Evolutionary conservation across 805 yeast species (phyloP).

Genomic region (Yarrowia sp.): DNA sequence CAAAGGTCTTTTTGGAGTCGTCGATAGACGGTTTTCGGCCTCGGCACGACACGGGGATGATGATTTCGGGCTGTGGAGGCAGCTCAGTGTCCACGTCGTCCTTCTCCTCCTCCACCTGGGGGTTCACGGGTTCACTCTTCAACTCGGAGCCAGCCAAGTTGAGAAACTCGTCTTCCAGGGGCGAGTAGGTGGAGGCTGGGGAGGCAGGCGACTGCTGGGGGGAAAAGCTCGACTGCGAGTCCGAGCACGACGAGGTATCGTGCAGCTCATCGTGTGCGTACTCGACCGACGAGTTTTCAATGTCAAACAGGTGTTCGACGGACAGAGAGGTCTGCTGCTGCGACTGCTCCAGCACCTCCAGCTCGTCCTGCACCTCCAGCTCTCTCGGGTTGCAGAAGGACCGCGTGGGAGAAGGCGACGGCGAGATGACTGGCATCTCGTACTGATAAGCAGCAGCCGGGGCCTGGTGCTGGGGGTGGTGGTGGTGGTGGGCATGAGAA

Average conservation of each 20-base stretch:
- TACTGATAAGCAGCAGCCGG: constrained; percentile 1
- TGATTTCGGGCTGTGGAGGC: constrained; percentile 32
- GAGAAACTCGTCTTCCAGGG: constrained; percentile 37
- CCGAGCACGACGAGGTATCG: constrained; percentile 33
- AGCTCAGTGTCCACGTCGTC: constrained; percentile 19
- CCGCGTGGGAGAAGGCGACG: constrained; percentile 33
- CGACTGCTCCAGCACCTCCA: constrained; percentile 9
- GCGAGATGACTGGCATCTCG: constrained; percentile 31
- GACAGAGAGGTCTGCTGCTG: constrained; percentile 9
- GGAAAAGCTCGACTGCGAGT: constrained; percentile 37
- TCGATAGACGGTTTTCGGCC: constrained; percentile 71
- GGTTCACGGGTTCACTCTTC: constrained; percentile 7
- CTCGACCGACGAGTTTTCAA: constrained; percentile 28
- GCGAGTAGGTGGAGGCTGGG: constrained; percentile 36
- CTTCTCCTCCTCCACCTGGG: not conserved
- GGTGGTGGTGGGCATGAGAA: not conserved
- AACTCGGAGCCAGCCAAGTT: constrained; percentile 34
- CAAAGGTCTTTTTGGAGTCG: constrained; percentile 60
- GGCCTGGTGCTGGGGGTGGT: no score
- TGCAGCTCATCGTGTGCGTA: constrained; percentile 27
- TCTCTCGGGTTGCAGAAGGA: constrained; percentile 37
- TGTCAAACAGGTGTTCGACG: constrained; percentile 37
- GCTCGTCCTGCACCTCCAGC: constrained; percentile 35
- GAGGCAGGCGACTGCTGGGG: constrained; percentile 37
- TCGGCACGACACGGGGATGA: constrained; percentile 46